Conservation (phyloP, 176 grass and related monocot genomes). For the Thalia dealbata region DNA sequence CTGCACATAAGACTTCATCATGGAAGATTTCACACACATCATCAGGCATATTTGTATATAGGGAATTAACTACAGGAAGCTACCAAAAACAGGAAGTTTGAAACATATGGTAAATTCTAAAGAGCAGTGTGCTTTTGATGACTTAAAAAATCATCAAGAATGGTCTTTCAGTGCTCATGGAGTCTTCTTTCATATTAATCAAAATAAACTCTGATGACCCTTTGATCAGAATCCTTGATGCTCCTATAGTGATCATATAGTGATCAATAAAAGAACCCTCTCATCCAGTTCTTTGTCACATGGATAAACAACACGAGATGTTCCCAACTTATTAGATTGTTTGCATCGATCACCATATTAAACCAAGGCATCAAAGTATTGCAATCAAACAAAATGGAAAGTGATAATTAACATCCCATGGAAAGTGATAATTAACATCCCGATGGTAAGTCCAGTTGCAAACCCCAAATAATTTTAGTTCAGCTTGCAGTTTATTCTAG, state of each 20-base stretch:
- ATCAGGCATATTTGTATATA: too few relatives aligned
- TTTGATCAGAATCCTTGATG: neutral
- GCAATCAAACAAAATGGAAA: neutral
- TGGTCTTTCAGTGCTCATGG: neutral
- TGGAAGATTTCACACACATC: slow-evolving; percentile 1
- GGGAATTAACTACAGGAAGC: neutral
- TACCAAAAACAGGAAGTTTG: neutral
- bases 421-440: neutral
- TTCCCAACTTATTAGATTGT: neutral
- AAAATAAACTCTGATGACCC: too few relatives aligned
- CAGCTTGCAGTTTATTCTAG: neutral
- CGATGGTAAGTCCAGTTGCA: neutral
- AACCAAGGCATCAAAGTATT: neutral
- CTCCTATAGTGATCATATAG: too few relatives aligned
- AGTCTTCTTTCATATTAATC: neutral
- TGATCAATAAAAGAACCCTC: neutral
- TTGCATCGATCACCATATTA: neutral
- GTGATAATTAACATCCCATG: neutral
- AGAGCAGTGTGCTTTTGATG: neutral
- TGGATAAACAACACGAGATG: neutral
- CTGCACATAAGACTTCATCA: neutral
- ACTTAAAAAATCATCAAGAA: neutral
- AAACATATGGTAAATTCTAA: slow-evolving; percentile 1
- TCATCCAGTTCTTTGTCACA: neutral
- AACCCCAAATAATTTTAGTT: neutral